phyloP scores from a whole-genome alignment of 345 rosid genomes.

The Zanthoxylum bungeanum region DNA sequence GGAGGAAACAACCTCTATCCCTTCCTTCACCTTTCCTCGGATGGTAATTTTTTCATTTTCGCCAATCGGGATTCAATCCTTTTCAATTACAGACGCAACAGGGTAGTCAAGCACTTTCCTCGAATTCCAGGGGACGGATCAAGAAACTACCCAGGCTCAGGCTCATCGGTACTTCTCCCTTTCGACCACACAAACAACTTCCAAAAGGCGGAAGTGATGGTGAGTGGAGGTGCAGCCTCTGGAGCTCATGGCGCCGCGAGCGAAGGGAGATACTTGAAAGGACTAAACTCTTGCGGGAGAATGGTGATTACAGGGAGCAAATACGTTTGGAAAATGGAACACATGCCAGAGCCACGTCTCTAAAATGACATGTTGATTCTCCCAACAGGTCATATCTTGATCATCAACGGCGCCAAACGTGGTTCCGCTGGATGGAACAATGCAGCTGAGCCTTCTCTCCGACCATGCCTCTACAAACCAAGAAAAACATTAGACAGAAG shows the following conservation, averaged over 20 bases:
- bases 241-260: constrained; percentile 34
- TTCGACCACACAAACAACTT: constrained; percentile 20
- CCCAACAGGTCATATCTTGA: constrained; percentile 46
- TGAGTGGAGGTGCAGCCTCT: constrained; percentile 49
- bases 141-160: constrained; percentile 56
- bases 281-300: constrained; percentile 33
- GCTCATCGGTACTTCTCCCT: constrained; percentile 48
- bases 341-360: constrained; percentile 54
- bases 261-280: constrained; percentile 23
- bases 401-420: constrained; percentile 52
- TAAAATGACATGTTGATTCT: constrained; percentile 53
- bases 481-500: constrained; percentile 22
- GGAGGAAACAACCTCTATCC: constrained; percentile 57
- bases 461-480: constrained; percentile 36
- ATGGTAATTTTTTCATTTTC: constrained; percentile 47
- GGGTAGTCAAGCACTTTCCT: constrained; percentile 40
- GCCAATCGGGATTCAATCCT: constrained; percentile 48
- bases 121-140: constrained; percentile 46
- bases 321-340: constrained; percentile 48
- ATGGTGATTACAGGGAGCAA: constrained; percentile 33
- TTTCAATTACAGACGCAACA: constrained; percentile 30
- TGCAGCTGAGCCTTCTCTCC: constrained; percentile 24
- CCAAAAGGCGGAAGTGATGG: constrained; percentile 40
- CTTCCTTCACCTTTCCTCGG: constrained; percentile 57
- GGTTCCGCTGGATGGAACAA: constrained; percentile 37